phyloP scores from a whole-genome alignment of 2,329 filamentous ascomycete genomes.

The Ophiostoma ulmi region DNA sequence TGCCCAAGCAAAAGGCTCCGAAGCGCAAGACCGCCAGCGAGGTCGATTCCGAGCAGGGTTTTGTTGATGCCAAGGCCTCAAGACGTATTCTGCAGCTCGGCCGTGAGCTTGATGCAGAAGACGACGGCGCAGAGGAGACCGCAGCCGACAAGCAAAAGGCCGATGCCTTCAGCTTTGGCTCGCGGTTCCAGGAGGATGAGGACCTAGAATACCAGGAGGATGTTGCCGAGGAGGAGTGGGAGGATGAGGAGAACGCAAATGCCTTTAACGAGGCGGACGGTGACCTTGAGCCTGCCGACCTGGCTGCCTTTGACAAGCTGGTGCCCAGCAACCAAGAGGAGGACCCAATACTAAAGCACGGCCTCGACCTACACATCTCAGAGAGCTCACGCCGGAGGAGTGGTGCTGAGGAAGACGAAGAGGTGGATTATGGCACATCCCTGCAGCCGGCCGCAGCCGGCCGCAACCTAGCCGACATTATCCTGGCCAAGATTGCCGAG shows the following conservation, averaged over 20 bases:
- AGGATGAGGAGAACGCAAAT: slow-evolving; percentile 69
- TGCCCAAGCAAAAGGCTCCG: slow-evolving; percentile 67
- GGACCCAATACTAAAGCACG: slow-evolving; percentile 65
- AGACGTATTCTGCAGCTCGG: slow-evolving; percentile 85
- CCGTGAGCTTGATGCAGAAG: slow-evolving; percentile 81
- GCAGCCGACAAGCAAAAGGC: slow-evolving; percentile 39
- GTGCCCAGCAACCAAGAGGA: slow-evolving; percentile 66
- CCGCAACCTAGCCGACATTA: slow-evolving; percentile 86
- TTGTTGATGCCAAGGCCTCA: slow-evolving; percentile 82
- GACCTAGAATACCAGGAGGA: slow-evolving; percentile 47
- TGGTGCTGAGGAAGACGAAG: slow-evolving; percentile 43
- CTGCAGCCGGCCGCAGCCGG: slow-evolving; percentile 28
- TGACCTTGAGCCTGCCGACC: slow-evolving; percentile 82
- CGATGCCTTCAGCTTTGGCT: slow-evolving; percentile 76
- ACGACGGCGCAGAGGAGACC: slow-evolving; percentile 34
- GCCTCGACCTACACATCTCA: slow-evolving; percentile 28
- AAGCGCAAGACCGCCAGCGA: slow-evolving; percentile 61
- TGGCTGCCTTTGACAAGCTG: slow-evolving; percentile 88
- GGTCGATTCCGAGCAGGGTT: slow-evolving; percentile 61
- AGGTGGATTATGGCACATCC: neutral
- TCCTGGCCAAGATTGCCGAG: slow-evolving; percentile 87
- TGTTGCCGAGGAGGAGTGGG: slow-evolving; percentile 62
- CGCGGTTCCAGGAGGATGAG: slow-evolving; percentile 61
- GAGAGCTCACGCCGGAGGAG: slow-evolving; percentile 7
- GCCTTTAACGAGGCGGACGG: slow-evolving; percentile 62